Evolutionary conservation across 306 rosid genomes (phyloP).

Genomic region (Vigna radiata): DNA sequence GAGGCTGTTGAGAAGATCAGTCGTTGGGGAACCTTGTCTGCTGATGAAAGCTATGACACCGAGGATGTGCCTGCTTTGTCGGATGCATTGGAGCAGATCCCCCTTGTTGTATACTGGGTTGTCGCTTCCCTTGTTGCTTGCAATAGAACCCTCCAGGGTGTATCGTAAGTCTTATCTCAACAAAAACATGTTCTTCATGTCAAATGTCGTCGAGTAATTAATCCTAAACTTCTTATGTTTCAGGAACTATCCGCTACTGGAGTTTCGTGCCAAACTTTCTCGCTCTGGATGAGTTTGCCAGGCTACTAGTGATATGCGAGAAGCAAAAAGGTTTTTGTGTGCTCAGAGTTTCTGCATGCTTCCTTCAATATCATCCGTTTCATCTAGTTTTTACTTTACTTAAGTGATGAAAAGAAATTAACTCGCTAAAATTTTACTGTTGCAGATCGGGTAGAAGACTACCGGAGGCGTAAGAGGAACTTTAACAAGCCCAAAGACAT

Average conservation of each 20-base stretch:
- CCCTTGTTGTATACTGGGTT: constrained; percentile 31
- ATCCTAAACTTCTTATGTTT: background rate
- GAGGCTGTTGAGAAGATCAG: constrained; percentile 47
- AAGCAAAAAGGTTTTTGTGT: constrained; percentile 15
- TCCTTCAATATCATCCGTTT: background rate
- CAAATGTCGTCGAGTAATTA: background rate
- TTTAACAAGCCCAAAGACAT: constrained; percentile 28
- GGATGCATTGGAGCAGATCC: constrained; percentile 26
- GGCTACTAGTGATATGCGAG: background rate
- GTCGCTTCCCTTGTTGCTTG: constrained; percentile 31
- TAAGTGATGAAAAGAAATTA: background rate
- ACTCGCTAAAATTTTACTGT: background rate
- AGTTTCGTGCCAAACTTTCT: constrained; percentile 21
- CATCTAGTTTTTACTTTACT: background rate
- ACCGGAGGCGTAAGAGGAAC: constrained; percentile 2
- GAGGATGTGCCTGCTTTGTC: constrained; percentile 23
- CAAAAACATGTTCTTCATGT: background rate
- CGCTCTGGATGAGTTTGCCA: background rate
- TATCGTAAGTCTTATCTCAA: background rate
- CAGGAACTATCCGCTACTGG: background rate
- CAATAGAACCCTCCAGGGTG: background rate
- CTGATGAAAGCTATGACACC: constrained; percentile 2
- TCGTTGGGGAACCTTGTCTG: constrained; percentile 42
- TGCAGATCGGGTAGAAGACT: constrained; percentile 12
- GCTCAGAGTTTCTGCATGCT: background rate